These are phyloP conservation scores for Cornus suecica DNA, from an alignment of 148 eudicot species.

Conservation along the genomic window DNA sequence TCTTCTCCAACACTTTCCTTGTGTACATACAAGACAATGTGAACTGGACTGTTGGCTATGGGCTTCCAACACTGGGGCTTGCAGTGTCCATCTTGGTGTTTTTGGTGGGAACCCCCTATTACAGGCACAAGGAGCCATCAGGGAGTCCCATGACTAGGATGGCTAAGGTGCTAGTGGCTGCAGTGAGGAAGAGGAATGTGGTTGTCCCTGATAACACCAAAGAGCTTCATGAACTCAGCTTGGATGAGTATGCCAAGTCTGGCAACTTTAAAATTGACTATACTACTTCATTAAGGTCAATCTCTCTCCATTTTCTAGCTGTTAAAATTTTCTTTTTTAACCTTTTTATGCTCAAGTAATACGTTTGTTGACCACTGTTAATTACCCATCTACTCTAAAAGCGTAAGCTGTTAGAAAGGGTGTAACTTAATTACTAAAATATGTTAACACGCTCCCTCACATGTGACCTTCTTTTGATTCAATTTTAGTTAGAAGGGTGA, in stretches of 20 bases:
- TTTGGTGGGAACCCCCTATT: conserved; percentile 13
- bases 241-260: conserved; percentile 13
- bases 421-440: no score
- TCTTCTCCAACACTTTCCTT: conserved; percentile 25
- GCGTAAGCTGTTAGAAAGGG: no score
- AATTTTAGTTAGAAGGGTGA: no score
- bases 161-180: conserved; percentile 26
- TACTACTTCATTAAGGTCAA: conserved; percentile 20
- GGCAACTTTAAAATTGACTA: conserved; percentile 20
- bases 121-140: conserved; percentile 22
- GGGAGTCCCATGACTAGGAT: conserved; percentile 24
- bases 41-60: conserved; percentile 27
- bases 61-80: conserved; percentile 24
- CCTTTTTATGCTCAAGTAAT: background rate
- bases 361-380: no score
- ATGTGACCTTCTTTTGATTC: no score
- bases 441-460: no score
- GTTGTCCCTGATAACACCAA: conserved; percentile 20
- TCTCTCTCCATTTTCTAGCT: background rate
- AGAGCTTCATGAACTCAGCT: conserved; percentile 23
- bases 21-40: conserved; percentile 33
- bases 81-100: conserved; percentile 17
- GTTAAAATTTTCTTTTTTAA: background rate
- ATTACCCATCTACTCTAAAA: no score
- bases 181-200: conserved; percentile 18